phyloP scores from a whole-genome alignment of 2,329 filamentous ascomycete genomes.

The Clarireedia sp. region DNA sequence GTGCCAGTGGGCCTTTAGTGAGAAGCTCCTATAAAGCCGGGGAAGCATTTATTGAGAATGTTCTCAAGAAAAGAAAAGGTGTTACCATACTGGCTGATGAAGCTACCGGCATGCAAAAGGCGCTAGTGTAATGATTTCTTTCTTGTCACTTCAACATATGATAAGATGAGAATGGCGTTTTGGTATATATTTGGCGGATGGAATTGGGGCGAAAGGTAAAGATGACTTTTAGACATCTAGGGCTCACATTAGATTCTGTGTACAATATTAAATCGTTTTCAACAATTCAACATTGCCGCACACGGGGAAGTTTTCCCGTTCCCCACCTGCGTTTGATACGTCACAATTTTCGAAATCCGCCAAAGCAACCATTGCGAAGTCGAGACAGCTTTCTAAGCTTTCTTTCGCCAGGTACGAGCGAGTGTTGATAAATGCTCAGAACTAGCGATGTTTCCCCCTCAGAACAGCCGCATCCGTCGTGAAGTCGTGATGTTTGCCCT shows the following conservation, averaged over 20 bases:
- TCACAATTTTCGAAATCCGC: too few relatives aligned
- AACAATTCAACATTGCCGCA: too few relatives aligned
- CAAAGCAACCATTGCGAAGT: too few relatives aligned
- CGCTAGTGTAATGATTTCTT: constrained; percentile 13
- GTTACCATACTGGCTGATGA: constrained; percentile 24
- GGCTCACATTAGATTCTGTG: background rate
- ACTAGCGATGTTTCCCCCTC: too few relatives aligned
- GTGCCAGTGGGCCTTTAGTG: constrained; percentile 85
- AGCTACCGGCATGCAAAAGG: constrained; percentile 24
- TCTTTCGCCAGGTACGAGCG: too few relatives aligned
- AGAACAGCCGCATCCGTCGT: too few relatives aligned
- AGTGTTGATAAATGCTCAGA: too few relatives aligned
- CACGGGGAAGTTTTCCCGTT: too few relatives aligned
- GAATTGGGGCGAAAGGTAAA: background rate
- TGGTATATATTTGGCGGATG: background rate
- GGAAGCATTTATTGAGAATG: constrained; percentile 98
- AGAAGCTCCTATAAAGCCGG: constrained; percentile 96
- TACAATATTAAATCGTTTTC: too few relatives aligned
- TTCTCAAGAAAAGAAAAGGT: constrained; percentile 45
- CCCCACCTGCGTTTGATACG: too few relatives aligned
- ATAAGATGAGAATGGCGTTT: constrained; percentile 5
- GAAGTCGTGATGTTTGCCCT: too few relatives aligned
- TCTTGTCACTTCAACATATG: background rate
- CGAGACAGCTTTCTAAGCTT: too few relatives aligned
- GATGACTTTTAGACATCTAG: background rate